Evolutionary conservation across 345 rosid genomes (phyloP), one percentile per base, ranked within the genome.

Genomic region (Lepidium sativum): DNA sequence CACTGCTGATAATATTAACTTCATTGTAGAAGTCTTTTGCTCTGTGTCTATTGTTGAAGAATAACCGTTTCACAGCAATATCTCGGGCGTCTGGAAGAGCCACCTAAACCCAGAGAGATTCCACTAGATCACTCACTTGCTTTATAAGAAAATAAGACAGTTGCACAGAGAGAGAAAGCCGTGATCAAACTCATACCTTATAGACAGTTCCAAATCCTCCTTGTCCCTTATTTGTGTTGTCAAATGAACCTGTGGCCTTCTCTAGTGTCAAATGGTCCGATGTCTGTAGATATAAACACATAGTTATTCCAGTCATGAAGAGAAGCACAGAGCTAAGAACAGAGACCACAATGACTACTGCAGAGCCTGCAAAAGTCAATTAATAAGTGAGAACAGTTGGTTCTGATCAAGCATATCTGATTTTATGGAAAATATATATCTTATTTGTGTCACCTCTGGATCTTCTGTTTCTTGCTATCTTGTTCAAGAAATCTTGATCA

Each of bases 171-270:
- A 54, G 4, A 43, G 6, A 27, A 35, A 49, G 27, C 11, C 9
- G 54, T 9, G 25, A 25, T 42, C 55, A 33, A 6, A 32, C 11
- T 4, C 62, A 37, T 66, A 86, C 98, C 91, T 92, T 89, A 69
- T 92, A 89, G 34, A 92, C 98, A 56, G 95, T 83, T 54, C 98
- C 99, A 49, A 84, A 89, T 27, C 96, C 99, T 41, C 98, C 98
- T 70, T 92, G 98, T 53, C 98, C 98, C 80, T 89, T 89, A 78
- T 92, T 89, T 9, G 69, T 79, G 1, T 45, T 63, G 25, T 75
- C 83, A 51, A 92, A 92, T 3, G 88, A 84, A 54, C 78, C 88
- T 6, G 98, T 92, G 1, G 97, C 94, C 42, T 82, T 90, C 81
- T 89, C 98, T 1, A 92, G 81, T 21, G 84, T 83, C 4, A 96